Percentiles rank a stretch among this genome's conserved stretches.
Conservation (phyloP, 148 eudicot genomes). For the Spergularia marina region DNA sequence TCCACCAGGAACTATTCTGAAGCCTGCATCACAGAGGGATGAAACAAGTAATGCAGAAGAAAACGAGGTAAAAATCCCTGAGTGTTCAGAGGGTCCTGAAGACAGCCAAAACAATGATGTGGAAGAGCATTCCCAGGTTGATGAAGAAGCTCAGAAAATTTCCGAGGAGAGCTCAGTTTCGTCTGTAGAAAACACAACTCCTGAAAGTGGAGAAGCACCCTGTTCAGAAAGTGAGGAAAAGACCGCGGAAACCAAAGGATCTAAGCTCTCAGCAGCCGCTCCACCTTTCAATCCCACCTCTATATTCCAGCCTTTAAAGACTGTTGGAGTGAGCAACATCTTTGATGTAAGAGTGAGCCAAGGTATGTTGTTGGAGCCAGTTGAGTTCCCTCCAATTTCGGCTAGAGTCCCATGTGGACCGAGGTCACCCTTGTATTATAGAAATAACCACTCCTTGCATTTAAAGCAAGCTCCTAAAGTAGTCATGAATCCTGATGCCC, state of each 20-base stretch:
- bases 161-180: slow-evolving; percentile 13
- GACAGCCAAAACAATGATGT: slow-evolving; percentile 18
- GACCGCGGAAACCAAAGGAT: slow-evolving; percentile 55
- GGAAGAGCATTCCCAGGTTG: slow-evolving; percentile 36
- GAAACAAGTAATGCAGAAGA: slow-evolving; percentile 46
- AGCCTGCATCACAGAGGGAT: slow-evolving; percentile 54
- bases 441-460: slow-evolving; percentile 45
- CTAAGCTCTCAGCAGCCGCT: slow-evolving; percentile 93
- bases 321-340: slow-evolving; percentile 35
- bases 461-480: slow-evolving; percentile 44
- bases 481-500: slow-evolving; percentile 94
- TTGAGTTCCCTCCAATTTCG: slow-evolving; percentile 78
- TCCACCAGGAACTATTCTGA: slow-evolving; percentile 92
- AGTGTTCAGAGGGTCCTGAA: slow-evolving; percentile 37
- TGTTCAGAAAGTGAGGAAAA: slow-evolving; percentile 47
- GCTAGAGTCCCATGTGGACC: slow-evolving; percentile 94
- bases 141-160: slow-evolving; percentile 34
- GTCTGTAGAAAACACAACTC: slow-evolving; percentile 25
- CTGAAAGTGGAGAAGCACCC: slow-evolving; percentile 37
- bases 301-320: slow-evolving; percentile 38
- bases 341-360: slow-evolving; percentile 70
- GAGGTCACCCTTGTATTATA: slow-evolving; percentile 71
- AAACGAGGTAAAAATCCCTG: slow-evolving; percentile 10
- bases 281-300: slow-evolving; percentile 71
- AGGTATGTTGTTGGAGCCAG: slow-evolving; percentile 63